Evolutionary conservation across 805 yeast species (phyloP), one percentile per base, ranked within the genome.

Genomic region (Wickerhamiella galacta): DNA sequence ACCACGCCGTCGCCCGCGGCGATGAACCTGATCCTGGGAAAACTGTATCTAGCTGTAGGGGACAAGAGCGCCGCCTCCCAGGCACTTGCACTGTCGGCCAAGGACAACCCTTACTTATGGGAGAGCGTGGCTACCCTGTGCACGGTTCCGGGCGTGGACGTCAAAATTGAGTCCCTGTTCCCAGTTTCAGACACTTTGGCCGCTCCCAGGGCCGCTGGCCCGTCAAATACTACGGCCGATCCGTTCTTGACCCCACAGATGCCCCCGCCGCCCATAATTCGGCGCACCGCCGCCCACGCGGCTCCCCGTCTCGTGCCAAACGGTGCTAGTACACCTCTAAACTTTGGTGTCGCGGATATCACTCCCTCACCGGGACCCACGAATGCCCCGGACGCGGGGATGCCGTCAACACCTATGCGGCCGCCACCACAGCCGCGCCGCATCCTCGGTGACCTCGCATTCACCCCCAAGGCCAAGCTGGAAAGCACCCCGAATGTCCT

Each of bases 101-200:
- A 71, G 38, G 55, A 64, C 40, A 79, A 90, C 49, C 94, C 93
- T 12, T 80, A 63, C 48, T 64, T 82, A 25, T 82, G 90, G 68
- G 95, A 82, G 48, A 82, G 95, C 0, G 73, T 81, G 41, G 81
- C 75, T 42, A 74, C 75, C 27, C 57, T 90, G 30, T 72, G 82
- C 45, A 62, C 64, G 30, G 57, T 76, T 56, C 31, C 39, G 1
- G 90, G 93, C 9, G 80, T 76, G 14, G 68, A 68, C 37, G 64
- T 82, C 14, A 69, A 72, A 37, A 70, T 75, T 4, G 67, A 67
- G 8, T 41, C 49, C 28, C 38, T 57, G 12, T 58, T 48, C 31
- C 17, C 24, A 19, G 33, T 36, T 8, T 33, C 39, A 25, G 42
- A 35, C n/a, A 33, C 37, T 17, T 34, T 38, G 15, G 36, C 36